These are phyloP conservation scores for Herpetospermum pedunculosum DNA, from an alignment of 306 rosid genomes.

Conservation along the genomic window DNA sequence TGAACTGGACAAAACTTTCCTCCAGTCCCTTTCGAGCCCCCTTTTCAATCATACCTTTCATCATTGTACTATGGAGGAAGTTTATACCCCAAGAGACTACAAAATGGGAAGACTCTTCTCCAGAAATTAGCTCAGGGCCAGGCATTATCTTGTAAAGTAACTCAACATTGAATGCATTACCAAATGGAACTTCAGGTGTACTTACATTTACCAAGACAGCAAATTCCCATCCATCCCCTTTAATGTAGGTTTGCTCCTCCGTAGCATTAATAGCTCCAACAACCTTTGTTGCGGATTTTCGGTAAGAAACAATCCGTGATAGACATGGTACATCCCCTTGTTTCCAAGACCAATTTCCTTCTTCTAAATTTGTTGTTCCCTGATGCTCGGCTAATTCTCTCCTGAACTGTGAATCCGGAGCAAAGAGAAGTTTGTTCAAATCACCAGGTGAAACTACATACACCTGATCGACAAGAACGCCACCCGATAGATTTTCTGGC, in stretches of 20 bases:
- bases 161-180: conserved; percentile 53
- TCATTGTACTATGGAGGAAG: conserved; percentile 63
- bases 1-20: conserved; percentile 55
- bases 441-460: conserved; percentile 32
- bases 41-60: conserved; percentile 69
- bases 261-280: conserved; percentile 52
- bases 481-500: conserved; percentile 61
- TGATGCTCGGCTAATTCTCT: conserved; percentile 52
- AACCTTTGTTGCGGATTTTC: conserved; percentile 51
- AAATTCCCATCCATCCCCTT: conserved; percentile 46
- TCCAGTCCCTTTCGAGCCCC: conserved; percentile 62
- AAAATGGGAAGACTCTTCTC: conserved; percentile 45
- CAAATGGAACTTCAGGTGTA: conserved; percentile 86
- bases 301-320: conserved; percentile 46
- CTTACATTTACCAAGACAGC: conserved; percentile 37
- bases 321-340: conserved; percentile 40
- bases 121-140: conserved; percentile 41
- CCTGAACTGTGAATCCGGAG: conserved; percentile 56
- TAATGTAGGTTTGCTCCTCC: conserved; percentile 74
- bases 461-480: conserved; percentile 56
- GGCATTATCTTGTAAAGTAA: conserved; percentile 77
- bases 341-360: conserved; percentile 70
- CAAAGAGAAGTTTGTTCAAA: conserved; percentile 53
- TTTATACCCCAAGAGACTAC: conserved; percentile 60
- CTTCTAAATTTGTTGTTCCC: conserved; percentile 47